phyloP scores from a whole-genome alignment of 257 asterid species.

The Jaltomata sinuosa region DNA sequence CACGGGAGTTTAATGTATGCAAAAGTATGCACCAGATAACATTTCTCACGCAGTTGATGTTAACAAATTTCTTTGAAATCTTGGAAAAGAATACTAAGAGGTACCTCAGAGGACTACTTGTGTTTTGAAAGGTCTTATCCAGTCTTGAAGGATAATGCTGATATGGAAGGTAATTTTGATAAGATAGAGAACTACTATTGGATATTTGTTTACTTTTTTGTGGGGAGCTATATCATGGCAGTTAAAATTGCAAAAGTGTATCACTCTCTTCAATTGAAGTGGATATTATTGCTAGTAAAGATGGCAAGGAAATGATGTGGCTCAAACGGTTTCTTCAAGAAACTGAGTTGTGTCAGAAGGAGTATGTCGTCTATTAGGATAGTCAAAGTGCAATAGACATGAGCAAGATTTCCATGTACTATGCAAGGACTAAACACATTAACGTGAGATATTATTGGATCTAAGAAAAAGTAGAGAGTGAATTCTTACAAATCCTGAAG shows the following conservation, averaged over 20 bases:
- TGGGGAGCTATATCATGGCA: not conserved
- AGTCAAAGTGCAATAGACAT: not conserved
- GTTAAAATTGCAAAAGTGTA: not conserved
- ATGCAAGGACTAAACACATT: not conserved
- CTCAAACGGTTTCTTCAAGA: not conserved
- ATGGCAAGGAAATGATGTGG: not conserved
- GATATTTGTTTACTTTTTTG: not conserved
- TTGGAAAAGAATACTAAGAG: not conserved
- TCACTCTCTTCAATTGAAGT: not conserved
- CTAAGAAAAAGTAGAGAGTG: not conserved
- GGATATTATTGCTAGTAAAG: not conserved
- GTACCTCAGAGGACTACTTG: not conserved
- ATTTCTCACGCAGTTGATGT: not conserved
- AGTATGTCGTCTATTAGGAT: not conserved
- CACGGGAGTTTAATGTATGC: not conserved
- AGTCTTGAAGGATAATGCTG: not conserved
- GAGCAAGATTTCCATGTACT: not conserved
- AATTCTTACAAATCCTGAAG: not conserved
- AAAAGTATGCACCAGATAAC: not conserved
- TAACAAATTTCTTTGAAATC: not conserved
- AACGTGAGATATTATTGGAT: not conserved
- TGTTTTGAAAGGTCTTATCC: not conserved
- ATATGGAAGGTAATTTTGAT: conserved; percentile 1
- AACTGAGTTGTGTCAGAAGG: not conserved
- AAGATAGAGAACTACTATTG: not conserved